A percentile compares a stretch with the other conserved stretches of the same genome.
Conservation (phyloP, 768 basidiomycete genomes). For the Mycena galopus region DNA sequence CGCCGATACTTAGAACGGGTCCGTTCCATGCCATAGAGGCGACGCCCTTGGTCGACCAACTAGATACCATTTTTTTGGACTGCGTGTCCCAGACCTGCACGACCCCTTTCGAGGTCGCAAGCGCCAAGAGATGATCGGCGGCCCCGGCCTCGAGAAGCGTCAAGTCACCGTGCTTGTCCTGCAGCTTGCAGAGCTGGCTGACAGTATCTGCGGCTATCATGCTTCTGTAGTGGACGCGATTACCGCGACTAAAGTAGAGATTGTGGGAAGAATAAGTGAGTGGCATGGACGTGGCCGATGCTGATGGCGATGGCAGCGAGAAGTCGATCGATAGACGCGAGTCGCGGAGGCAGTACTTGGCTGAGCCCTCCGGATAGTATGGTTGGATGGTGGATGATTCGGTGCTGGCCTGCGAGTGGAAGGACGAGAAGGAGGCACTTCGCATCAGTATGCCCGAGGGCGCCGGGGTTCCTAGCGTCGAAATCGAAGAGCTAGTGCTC, state of each 20-base stretch:
- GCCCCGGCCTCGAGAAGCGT: constrained; percentile 57
- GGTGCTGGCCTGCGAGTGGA: constrained; percentile 27
- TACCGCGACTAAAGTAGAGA: constrained; percentile 62
- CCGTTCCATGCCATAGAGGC: constrained; percentile 77
- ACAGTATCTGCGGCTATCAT: constrained; percentile 38
- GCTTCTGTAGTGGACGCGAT: constrained; percentile 67
- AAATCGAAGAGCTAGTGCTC: constrained; percentile 20
- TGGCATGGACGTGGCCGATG: constrained; percentile 36
- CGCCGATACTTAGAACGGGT: constrained; percentile 74
- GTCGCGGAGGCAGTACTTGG: constrained; percentile 49
- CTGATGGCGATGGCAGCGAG: constrained; percentile 43
- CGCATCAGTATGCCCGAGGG: constrained; percentile 39
- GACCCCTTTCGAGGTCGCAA: constrained; percentile 71
- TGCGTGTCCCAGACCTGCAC: constrained; percentile 83
- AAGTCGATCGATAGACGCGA: constrained; percentile 51
- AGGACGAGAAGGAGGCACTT: constrained; percentile 43
- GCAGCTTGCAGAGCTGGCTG: constrained; percentile 62
- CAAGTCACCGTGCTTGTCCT: constrained; percentile 60
- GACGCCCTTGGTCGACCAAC: constrained; percentile 70
- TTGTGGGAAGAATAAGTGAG: constrained; percentile 55
- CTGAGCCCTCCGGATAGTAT: constrained; percentile 51
- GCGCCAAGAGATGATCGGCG: constrained; percentile 58
- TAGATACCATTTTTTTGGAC: constrained; percentile 65
- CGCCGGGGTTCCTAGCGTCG: constrained; percentile 1
- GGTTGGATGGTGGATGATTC: constrained; percentile 41